A percentile compares a stretch with the other conserved stretches of the same genome.
These are phyloP conservation scores for Clonostachys rhizophaga DNA, from an alignment of 2,329 filamentous ascomycete species.

Conservation along the genomic window DNA sequence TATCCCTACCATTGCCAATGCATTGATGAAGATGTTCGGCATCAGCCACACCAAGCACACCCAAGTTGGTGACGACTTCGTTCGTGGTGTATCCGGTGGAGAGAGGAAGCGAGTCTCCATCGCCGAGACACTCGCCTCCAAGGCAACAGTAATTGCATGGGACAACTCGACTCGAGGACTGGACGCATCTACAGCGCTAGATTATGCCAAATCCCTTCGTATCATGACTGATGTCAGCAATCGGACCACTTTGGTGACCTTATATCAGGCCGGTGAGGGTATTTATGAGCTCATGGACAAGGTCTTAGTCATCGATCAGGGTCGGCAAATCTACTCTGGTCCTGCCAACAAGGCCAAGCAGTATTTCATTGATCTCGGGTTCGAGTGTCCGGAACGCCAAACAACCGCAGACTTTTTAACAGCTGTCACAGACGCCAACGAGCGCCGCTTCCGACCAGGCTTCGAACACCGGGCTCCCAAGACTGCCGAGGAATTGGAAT, in stretches of 20 bases:
- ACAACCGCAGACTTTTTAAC: conserved; percentile 71
- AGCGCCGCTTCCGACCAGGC: conserved; percentile 62
- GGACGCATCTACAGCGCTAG: conserved; percentile 73
- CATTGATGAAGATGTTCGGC: conserved; percentile 72
- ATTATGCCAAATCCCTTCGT: conserved; percentile 66
- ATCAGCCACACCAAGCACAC: conserved; percentile 74
- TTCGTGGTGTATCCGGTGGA: conserved; percentile 72
- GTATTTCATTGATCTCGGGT: conserved; percentile 66
- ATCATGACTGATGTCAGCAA: conserved; percentile 74
- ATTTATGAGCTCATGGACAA: conserved; percentile 64
- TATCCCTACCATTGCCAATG: conserved; percentile 65
- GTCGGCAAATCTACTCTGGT: conserved; percentile 64
- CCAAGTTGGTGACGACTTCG: conserved; percentile 66
- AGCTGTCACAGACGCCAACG: conserved; percentile 54
- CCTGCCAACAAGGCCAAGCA: conserved; percentile 53
- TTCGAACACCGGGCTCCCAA: conserved; percentile 61
- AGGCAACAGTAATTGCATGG: conserved; percentile 71
- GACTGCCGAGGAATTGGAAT: conserved; percentile 62
- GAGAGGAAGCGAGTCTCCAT: conserved; percentile 79
- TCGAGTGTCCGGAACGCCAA: conserved; percentile 62
- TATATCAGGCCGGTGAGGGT: conserved; percentile 37
- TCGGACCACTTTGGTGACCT: conserved; percentile 39
- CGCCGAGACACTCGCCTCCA: conserved; percentile 70
- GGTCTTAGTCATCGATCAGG: conserved; percentile 71
- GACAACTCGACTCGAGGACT: conserved; percentile 79